Conservation (phyloP, 148 eudicot species). For the Arctostaphylos glauca region DNA sequence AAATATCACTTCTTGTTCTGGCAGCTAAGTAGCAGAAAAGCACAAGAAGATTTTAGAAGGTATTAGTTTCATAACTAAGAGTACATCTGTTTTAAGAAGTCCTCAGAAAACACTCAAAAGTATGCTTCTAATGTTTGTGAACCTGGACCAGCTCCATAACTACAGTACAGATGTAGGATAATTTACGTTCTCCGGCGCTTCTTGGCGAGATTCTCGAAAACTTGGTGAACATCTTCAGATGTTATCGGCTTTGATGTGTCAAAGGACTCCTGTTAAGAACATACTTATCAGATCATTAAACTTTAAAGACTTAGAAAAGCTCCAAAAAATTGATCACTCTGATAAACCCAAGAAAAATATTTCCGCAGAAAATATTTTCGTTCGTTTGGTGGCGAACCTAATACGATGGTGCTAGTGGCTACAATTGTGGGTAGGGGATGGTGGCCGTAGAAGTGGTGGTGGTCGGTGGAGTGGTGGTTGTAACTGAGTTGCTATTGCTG, state of each 20-base stretch:
- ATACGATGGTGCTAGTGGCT: not conserved
- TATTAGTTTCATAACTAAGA: not conserved
- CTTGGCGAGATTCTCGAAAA: conserved; percentile 84
- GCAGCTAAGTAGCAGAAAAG: conserved; percentile 1
- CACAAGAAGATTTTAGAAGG: not conserved
- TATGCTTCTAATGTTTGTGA: not conserved
- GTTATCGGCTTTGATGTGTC: conserved; percentile 71
- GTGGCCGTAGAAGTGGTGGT: not conserved
- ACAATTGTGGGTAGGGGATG: not conserved
- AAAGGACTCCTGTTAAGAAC: conserved; percentile 56
- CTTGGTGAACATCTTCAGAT: conserved; percentile 70
- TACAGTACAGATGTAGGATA: not conserved
- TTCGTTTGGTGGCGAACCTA: not conserved
- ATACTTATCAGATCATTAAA: not conserved
- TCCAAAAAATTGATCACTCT: not conserved
- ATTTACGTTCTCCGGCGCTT: conserved; percentile 65
- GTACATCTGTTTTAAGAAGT: not conserved
- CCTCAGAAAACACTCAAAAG: not conserved
- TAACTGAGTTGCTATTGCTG: not conserved
- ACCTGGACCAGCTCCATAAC: not conserved
- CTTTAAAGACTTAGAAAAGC: not conserved
- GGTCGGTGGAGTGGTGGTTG: not conserved
- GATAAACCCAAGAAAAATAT: not conserved
- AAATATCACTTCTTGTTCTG: not conserved
- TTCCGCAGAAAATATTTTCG: not conserved